These are phyloP conservation scores for Pseudogymnoascus sp. DNA, from an alignment of 2,329 filamentous ascomycete genomes.

Conservation along the genomic window DNA sequence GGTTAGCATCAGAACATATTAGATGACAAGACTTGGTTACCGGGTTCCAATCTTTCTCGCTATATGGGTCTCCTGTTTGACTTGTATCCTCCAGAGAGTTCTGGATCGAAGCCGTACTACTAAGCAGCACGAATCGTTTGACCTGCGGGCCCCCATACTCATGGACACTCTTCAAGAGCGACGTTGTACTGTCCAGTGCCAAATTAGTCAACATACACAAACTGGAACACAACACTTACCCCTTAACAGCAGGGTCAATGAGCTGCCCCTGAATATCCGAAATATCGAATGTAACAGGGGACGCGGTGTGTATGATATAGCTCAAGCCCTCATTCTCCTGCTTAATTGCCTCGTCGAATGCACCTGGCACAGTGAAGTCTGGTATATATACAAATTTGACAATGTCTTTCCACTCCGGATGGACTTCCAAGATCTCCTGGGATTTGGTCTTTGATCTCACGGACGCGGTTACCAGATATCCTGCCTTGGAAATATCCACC, in stretches of 20 bases:
- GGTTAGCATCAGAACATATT: neutral
- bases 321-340: conserved; percentile 47
- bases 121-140: conserved; percentile 59
- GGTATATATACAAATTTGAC: conserved; percentile 43
- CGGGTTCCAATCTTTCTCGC: conserved; percentile 47
- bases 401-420: conserved; percentile 25
- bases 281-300: conserved; percentile 36
- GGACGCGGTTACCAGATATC: conserved; percentile 24
- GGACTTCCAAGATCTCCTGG: conserved; percentile 32
- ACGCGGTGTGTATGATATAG: conserved; percentile 62
- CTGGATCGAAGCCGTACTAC: conserved; percentile 26
- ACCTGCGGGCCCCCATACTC: conserved; percentile 46
- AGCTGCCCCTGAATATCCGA: conserved; percentile 31
- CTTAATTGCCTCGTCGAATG: conserved; percentile 53
- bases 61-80: conserved; percentile 31
- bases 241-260: conserved; percentile 48
- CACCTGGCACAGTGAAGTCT: conserved; percentile 60
- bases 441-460: conserved; percentile 39
- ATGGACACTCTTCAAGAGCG: conserved; percentile 64
- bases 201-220: neutral
- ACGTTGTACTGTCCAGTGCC: conserved; percentile 42
- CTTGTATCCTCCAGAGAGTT: conserved; percentile 21
- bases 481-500: neutral
- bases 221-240: too few relatives aligned
- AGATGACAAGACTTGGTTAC: conserved; percentile 33